phyloP scores from a whole-genome alignment of 441 rosid species.

The Kokia cookei region DNA sequence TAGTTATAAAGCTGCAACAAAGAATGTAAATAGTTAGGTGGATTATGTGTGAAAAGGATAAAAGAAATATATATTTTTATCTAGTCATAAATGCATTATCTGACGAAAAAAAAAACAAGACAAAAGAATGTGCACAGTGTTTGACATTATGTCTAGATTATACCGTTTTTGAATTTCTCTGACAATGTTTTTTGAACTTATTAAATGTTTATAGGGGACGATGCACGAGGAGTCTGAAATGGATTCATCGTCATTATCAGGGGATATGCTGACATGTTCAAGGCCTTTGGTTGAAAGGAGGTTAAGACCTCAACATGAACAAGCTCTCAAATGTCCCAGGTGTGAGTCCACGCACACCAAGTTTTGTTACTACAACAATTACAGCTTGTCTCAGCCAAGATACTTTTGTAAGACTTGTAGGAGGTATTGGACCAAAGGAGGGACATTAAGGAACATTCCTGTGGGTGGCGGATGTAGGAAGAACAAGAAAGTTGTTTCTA shows the following conservation, averaged over 20 bases:
- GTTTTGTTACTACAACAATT: constrained; percentile 95
- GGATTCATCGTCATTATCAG: constrained; percentile 70
- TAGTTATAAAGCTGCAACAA: no score
- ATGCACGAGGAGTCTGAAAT: constrained; percentile 59
- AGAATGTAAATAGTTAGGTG: no score
- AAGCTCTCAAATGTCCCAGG: constrained; percentile 84
- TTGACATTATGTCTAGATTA: background rate
- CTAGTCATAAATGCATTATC: no score
- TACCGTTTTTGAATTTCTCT: no score
- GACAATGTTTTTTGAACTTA: background rate
- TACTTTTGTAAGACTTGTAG: constrained; percentile 95
- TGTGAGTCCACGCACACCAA: constrained; percentile 90
- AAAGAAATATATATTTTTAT: no score
- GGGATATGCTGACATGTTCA: constrained; percentile 68
- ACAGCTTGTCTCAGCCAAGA: constrained; percentile 93
- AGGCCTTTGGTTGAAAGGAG: constrained; percentile 81
- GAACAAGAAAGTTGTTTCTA: constrained; percentile 58
- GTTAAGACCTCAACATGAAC: constrained; percentile 73
- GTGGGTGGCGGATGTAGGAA: constrained; percentile 96
- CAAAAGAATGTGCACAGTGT: background rate
- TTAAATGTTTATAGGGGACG: constrained; percentile 34
- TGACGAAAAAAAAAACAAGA: no score
- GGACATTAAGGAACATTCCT: constrained; percentile 84
- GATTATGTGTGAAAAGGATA: no score
- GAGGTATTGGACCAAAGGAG: constrained; percentile 97